phyloP scores from a whole-genome alignment of 257 asterid genomes.

The Solanum chmielewskii region DNA sequence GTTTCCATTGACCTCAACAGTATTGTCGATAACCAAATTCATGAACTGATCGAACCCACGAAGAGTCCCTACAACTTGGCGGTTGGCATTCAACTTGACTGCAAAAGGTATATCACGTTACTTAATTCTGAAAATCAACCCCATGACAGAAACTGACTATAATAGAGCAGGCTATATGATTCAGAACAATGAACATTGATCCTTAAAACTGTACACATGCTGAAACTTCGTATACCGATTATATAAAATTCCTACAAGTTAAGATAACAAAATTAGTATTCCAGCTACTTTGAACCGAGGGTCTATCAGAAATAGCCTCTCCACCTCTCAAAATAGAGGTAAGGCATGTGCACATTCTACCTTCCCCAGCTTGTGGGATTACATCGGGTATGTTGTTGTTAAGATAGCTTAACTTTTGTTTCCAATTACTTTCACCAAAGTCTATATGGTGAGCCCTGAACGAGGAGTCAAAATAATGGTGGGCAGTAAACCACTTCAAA shows the following conservation, averaged over 20 bases:
- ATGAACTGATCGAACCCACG: slow-evolving; percentile 93
- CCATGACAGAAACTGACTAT: neutral
- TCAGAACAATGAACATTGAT: neutral
- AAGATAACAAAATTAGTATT: neutral
- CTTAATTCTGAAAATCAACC: neutral
- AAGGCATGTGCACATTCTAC: neutral
- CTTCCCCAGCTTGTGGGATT: neutral
- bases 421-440: neutral
- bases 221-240: neutral
- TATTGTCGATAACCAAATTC: slow-evolving; percentile 80
- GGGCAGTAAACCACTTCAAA: neutral
- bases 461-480: neutral
- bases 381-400: neutral
- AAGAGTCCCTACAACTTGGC: slow-evolving; percentile 78
- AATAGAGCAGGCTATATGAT: neutral
- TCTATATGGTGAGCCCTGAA: neutral
- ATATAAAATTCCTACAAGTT: neutral
- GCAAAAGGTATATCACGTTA: neutral
- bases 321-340: neutral
- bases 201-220: neutral
- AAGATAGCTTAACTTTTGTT: neutral
- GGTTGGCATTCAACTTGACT: slow-evolving; percentile 87
- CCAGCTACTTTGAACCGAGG: neutral
- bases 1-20: slow-evolving; percentile 81
- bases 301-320: neutral